phyloP scores from a whole-genome alignment of 2,329 filamentous ascomycete species.

The Magnaporthales sp. region DNA sequence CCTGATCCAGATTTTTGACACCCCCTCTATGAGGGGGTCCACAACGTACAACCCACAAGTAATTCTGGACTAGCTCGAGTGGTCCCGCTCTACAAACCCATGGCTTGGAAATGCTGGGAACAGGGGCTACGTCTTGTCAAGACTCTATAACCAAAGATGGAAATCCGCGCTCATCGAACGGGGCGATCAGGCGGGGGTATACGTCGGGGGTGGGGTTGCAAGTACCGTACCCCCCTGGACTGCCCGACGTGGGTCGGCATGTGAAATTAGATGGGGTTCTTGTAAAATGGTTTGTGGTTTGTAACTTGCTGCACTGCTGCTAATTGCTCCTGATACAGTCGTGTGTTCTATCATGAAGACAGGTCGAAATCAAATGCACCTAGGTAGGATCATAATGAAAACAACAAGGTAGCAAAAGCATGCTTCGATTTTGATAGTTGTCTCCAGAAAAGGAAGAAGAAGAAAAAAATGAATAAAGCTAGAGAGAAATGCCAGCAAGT shows the following conservation, averaged over 20 bases:
- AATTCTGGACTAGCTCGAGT: too few species aligned
- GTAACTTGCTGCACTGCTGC: background rate
- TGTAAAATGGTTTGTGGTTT: background rate
- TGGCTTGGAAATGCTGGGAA: background rate
- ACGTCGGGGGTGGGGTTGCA: background rate
- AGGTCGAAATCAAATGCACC: background rate
- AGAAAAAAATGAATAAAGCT: background rate
- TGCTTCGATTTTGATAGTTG: background rate
- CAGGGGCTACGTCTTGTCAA: too few species aligned
- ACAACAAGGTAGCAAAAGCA: background rate
- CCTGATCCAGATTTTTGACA: too few species aligned
- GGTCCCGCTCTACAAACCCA: too few species aligned
- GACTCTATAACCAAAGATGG: background rate
- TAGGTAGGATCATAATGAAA: background rate
- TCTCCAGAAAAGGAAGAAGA: background rate
- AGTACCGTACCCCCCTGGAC: background rate
- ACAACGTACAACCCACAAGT: too few species aligned
- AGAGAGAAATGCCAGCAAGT: background rate
- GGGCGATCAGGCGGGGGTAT: background rate
- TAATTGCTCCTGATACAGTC: background rate
- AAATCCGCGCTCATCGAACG: background rate
- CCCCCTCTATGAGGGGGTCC: too few species aligned
- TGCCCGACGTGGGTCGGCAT: background rate
- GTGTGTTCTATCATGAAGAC: background rate
- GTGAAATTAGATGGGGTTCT: background rate